phyloP scores from a whole-genome alignment of 139 green algal species.

The Asterochloris erici region DNA sequence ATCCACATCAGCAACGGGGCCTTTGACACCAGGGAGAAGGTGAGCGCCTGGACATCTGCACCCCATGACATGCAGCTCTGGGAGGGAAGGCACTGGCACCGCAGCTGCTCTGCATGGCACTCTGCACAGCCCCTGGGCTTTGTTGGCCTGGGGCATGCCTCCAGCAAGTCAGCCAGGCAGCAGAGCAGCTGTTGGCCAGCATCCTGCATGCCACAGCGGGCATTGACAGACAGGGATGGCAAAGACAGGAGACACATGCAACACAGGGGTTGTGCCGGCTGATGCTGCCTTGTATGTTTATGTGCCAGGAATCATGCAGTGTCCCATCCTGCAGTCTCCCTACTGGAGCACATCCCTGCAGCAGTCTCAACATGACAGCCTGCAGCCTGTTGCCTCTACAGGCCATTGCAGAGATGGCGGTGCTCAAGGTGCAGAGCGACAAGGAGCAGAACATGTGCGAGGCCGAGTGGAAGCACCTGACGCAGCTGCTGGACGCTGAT shows the following conservation, averaged over 20 bases:
- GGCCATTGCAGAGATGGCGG: slow-evolving; percentile 67
- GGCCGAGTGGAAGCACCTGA: slow-evolving; percentile 83
- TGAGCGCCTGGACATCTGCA: neutral
- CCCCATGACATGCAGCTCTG: neutral
- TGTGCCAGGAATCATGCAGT: too few relatives aligned
- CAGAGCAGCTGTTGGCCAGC: neutral
- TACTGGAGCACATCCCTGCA: too few relatives aligned
- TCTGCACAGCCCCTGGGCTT: too few relatives aligned
- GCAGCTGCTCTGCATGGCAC: too few relatives aligned
- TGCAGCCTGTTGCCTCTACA: neutral
- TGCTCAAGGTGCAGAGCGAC: slow-evolving; percentile 73
- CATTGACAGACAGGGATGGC: too few relatives aligned
- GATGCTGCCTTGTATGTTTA: too few relatives aligned
- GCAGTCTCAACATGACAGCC: neutral
- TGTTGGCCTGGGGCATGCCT: neutral
- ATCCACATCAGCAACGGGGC: slow-evolving; percentile 61
- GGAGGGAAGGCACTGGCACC: too few relatives aligned
- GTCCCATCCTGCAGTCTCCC: too few relatives aligned
- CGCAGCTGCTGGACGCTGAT: slow-evolving; percentile 80
- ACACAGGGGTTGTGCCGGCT: too few relatives aligned
- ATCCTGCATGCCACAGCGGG: too few relatives aligned
- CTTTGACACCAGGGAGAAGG: slow-evolving; percentile 71
- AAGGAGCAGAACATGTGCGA: slow-evolving; percentile 81
- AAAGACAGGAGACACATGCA: too few relatives aligned
- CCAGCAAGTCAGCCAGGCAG: neutral